Evolutionary conservation across 805 yeast species (phyloP).

Genomic region (Yarrowia bubula): DNA sequence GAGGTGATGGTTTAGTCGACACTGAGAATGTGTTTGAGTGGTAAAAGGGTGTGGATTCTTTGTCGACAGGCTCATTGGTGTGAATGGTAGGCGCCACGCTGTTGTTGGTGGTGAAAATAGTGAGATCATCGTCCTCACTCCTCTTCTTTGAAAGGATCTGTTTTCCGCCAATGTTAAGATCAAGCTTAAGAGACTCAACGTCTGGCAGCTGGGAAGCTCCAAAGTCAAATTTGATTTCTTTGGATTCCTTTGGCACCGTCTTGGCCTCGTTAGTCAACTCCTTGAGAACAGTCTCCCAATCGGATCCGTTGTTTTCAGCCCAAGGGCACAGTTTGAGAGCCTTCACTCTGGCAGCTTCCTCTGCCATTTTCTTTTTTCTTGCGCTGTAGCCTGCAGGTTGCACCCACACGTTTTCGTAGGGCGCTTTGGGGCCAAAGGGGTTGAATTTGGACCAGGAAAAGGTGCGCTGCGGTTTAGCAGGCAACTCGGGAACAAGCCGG

Average conservation of each 20-base stretch:
- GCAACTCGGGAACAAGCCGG: slow-evolving; percentile 16
- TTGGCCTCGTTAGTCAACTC: neutral
- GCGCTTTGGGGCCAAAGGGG: neutral
- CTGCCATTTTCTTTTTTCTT: neutral
- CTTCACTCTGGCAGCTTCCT: neutral
- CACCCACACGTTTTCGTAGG: neutral
- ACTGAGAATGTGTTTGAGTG: neutral
- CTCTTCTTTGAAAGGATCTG: too few relatives aligned
- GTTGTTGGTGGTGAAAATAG: neutral
- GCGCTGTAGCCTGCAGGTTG: neutral
- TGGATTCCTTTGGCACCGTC: neutral
- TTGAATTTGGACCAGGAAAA: neutral
- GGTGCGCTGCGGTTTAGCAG: neutral
- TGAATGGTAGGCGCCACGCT: neutral
- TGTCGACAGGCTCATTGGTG: neutral
- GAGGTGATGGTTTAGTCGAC: neutral
- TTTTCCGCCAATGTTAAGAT: neutral
- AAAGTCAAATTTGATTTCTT: neutral
- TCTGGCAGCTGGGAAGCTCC: neutral
- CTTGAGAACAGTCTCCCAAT: neutral
- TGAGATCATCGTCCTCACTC: too few relatives aligned
- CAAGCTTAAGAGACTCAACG: neutral
- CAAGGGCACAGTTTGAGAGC: slow-evolving; percentile 5
- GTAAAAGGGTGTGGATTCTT: neutral
- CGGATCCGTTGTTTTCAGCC: neutral